Base-by-base conservation (phyloP, 2,329 filamentous ascomycete species). In the Alternaria novae-zelandiae region DNA sequence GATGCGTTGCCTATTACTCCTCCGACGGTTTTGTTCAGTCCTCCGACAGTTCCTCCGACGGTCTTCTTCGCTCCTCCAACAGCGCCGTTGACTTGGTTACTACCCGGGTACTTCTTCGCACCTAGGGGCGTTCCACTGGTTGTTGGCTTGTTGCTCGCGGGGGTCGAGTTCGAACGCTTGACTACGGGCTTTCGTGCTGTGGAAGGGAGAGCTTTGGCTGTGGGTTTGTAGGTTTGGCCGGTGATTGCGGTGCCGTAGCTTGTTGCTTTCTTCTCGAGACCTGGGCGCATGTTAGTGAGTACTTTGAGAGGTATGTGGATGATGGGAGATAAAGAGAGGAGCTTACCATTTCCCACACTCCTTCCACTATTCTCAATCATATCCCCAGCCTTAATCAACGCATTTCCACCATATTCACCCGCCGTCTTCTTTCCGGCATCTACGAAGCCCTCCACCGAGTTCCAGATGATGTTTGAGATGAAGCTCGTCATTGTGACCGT, bases 321-420 rank as follows among this genome's bases (percentile, higher is more conserved):
- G 12, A 21, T 9, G 21, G 3, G 6, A 7, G 11, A 51, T 30
- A 17, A 15, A 15, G 11, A 20, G n/a, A 23, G 26, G 8, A 47
- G 67, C 74, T 23, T 67, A 80, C 77, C 64, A 45, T 66, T 76
- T 57, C 78, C 78, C 11, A 80, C 67, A 46, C 71, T 70, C 15
- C 76, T 59, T 20, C 78, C 78, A 9, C 68, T 57, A 47, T 70
- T 74, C 60, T 81, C 79, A 59, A 81, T 75, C 68, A 76, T 47
- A 59, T 81, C 77, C 3, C 79, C 79, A 9, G 76, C 78, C 59
- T 78, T 79, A 50, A 78, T 78, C 63, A 80, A 62, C 2, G 77
- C 78, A 64, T 79, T 76, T 6, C 79, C 79, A 4, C 78, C 79
- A 63, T 74, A 81, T 53, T 76, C 78, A 8, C 79, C 79, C 15